Conservation (phyloP, 2,329 filamentous ascomycete species). For the Curvularia verruculosa region DNA sequence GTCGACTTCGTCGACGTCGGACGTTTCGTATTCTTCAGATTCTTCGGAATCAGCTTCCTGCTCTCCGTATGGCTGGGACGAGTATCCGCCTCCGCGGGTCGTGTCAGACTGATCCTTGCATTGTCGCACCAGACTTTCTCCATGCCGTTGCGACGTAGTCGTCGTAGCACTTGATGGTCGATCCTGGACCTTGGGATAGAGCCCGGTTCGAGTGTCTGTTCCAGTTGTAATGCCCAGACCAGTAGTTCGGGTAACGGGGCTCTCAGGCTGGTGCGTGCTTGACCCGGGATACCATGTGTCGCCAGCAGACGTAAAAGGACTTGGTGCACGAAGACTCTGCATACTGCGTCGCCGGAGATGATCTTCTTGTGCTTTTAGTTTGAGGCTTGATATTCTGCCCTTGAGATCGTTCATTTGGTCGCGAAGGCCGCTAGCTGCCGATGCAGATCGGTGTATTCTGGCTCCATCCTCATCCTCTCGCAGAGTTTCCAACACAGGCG, state of each 20-base stretch:
- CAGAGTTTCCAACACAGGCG: conserved; percentile 49
- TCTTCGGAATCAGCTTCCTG: conserved; percentile 30
- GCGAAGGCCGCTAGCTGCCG: conserved; percentile 74
- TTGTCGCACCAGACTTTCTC: conserved; percentile 22
- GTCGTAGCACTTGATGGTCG: conserved; percentile 19
- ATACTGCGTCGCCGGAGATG: conserved; percentile 77
- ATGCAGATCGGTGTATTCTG: conserved; percentile 67
- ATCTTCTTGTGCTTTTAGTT: conserved; percentile 79
- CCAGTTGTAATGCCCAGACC: conserved; percentile 41
- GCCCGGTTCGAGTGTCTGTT: conserved; percentile 28
- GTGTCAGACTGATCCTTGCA: conserved; percentile 3
- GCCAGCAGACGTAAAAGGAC: conserved; percentile 79
- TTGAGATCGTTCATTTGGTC: conserved; percentile 87
- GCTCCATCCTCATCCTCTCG: conserved; percentile 48
- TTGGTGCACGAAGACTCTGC: conserved; percentile 75
- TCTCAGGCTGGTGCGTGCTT: conserved; percentile 35
- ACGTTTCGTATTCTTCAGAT: conserved; percentile 26
- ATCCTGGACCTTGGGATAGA: conserved; percentile 27
- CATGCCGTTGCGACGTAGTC: conserved; percentile 25
- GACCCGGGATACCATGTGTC: conserved; percentile 61
- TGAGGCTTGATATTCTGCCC: conserved; percentile 80
- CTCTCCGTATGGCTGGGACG: conserved; percentile 28
- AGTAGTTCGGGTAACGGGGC: conserved; percentile 33
- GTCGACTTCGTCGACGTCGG: conserved; percentile 48
- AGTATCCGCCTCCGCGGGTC: conserved; percentile 7